A percentile compares a stretch with the other conserved stretches of the same genome.
These are phyloP conservation scores for Noccaea bulbosa DNA, from an alignment of 345 rosid species.

Conservation along the genomic window DNA sequence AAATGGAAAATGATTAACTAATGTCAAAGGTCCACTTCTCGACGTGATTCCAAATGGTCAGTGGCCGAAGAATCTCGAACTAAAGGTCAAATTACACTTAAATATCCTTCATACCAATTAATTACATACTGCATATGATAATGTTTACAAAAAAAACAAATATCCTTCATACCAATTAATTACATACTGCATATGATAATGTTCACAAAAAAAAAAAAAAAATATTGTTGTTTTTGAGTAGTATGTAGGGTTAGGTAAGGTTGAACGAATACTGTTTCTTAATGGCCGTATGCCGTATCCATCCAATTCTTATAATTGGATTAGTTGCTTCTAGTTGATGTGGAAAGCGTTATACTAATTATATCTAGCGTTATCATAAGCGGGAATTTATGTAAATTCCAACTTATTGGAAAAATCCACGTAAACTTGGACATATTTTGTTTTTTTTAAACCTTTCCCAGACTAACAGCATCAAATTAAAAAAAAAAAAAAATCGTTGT, in stretches of 20 bases:
- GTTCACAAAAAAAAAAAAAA: not conserved
- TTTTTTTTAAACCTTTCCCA: no score
- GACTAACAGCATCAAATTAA: no score
- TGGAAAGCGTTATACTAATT: not conserved
- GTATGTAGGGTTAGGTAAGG: not conserved
- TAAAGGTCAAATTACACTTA: constrained; percentile 9
- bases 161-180: not conserved
- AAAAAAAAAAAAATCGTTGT: not conserved
- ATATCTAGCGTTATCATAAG: not conserved
- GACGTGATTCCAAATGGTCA: constrained; percentile 20
- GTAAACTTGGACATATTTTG: no score
- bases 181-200: not conserved
- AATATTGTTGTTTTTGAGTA: not conserved
- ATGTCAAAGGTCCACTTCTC: constrained; percentile 32
- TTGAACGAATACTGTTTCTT: not conserved
- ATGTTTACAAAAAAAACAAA: not conserved
- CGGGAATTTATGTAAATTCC: no score
- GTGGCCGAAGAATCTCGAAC: constrained; percentile 33
- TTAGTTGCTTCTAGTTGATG: not conserved
- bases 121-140: not conserved
- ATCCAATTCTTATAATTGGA: not conserved
- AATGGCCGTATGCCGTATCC: no score
- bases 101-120: not conserved
- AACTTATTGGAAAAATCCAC: no score
- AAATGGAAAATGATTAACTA: constrained; percentile 18